Base-by-base conservation (phyloP, 768 basidiomycete genomes). In the Kwoniella botswanensis region DNA sequence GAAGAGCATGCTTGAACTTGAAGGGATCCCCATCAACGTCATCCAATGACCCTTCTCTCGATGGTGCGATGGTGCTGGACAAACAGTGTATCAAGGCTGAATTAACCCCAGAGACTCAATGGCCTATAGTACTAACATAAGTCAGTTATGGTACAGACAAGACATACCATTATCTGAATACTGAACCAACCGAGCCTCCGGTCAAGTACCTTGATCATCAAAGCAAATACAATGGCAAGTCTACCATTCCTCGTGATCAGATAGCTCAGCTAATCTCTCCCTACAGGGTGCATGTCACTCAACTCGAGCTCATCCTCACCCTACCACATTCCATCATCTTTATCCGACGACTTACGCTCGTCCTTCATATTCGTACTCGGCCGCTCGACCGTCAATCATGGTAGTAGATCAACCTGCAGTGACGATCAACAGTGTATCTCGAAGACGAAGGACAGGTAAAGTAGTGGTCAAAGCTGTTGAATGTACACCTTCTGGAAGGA, bases 401-500 rank as follows among this genome's bases (percentile, higher is more conserved):
- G 24, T 41, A 3, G 18, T 59, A 15, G 29, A 59, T 15, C 29
- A 15, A 21, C n/a, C 59, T 9, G 43, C 35, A 7, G 42, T 61
- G 9, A 44, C 41, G 4, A 18, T 61, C n/a, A 26, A 35, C 21
- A 26, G 42, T 43, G n/a, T 22, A n/a, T 43, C 59, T 15, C 57
- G 57, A 21, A 42, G 59, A 44, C 35, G 59, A 22, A 15, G 59
- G 17, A 61, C 35, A 21, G 59, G 59, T 3, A 61, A 61, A n/a
- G 42, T 61, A 7, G 59, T 61, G 2, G 59, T 61, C n/a, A 61
- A 61, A 22, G 13, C 59, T 4, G 42, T 44, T 5, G 59, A 61
- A 22, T 61, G 35, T 43, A 61, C 59, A n/a, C 59, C 59, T 21
- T 15, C 15, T 6, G 43, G 42, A 61, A 42, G 59, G 42, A 61